Conservation (phyloP, 1,284 basidiomycete species). For the Ceratobasidium sp. region DNA sequence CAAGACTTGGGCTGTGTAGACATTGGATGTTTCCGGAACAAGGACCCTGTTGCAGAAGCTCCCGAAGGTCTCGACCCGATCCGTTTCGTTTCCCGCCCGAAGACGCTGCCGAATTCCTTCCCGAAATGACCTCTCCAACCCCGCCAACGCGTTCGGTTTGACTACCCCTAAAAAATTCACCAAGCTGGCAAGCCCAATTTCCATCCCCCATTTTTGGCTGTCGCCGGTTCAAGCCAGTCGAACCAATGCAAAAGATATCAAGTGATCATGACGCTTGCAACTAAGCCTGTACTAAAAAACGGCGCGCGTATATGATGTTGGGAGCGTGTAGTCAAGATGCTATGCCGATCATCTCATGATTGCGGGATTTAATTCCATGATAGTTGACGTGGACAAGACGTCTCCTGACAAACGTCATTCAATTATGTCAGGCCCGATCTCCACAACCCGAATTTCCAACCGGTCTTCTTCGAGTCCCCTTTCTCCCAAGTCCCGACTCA, state of each 20-base stretch:
- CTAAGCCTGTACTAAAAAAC: too few species aligned
- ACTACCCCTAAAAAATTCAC: background rate
- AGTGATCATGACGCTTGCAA: too few species aligned
- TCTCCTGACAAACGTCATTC: background rate
- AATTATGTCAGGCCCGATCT: background rate
- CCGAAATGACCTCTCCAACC: background rate
- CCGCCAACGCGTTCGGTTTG: background rate
- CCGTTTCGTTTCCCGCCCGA: background rate
- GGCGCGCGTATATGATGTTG: too few species aligned
- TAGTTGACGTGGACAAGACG: background rate
- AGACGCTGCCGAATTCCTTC: background rate
- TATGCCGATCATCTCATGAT: too few species aligned
- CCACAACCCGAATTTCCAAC: background rate
- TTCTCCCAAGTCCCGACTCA: background rate
- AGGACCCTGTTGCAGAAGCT: constrained; percentile 2
- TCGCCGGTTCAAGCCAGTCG: too few species aligned
- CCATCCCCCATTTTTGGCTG: too few species aligned
- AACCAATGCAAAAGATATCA: too few species aligned
- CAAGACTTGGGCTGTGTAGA: too few species aligned
- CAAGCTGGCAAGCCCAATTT: background rate
- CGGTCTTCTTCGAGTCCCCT: background rate
- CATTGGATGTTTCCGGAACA: background rate
- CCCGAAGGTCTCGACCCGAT: background rate
- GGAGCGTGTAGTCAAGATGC: too few species aligned
- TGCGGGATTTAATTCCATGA: background rate